These are phyloP conservation scores for Boletellus ananas DNA, from an alignment of 768 basidiomycete genomes.

Conservation along the genomic window DNA sequence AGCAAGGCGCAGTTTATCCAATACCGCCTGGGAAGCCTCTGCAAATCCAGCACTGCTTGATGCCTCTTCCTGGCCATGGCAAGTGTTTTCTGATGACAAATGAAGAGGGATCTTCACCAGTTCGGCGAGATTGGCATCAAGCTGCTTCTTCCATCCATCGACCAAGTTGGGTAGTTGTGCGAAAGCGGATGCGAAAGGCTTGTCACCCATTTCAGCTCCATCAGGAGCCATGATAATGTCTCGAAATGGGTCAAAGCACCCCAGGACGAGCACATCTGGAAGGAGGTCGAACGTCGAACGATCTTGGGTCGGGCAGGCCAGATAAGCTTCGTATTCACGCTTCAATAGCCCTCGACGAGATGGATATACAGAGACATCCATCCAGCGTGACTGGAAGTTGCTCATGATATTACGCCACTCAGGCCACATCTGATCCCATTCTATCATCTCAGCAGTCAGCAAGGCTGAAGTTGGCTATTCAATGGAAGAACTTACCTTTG, in stretches of 20 bases:
- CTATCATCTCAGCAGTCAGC: neutral
- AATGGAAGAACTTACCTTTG: neutral
- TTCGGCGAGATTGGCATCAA: slow-evolving; percentile 6
- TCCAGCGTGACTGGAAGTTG: neutral
- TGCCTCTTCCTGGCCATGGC: neutral
- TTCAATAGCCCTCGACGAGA: slow-evolving; percentile 1
- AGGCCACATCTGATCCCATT: slow-evolving; percentile 13
- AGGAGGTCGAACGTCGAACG: slow-evolving; percentile 2
- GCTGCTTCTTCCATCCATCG: slow-evolving; percentile 3
- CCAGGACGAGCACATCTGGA: slow-evolving; percentile 9
- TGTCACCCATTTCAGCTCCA: neutral
- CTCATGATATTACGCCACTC: neutral
- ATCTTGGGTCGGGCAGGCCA: neutral
- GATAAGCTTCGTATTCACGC: neutral
- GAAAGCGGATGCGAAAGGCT: slow-evolving; percentile 6
- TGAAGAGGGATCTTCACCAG: slow-evolving; percentile 1
- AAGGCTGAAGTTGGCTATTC: too few relatives aligned
- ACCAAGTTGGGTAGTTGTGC: slow-evolving; percentile 4
- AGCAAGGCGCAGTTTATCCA: neutral
- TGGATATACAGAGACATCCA: neutral
- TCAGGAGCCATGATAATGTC: slow-evolving; percentile 6
- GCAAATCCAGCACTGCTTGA: neutral
- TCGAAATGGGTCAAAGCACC: slow-evolving; percentile 3
- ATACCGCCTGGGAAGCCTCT: neutral
- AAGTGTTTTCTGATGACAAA: neutral